Evolutionary conservation across 306 rosid genomes (phyloP), one percentile per base, ranked within the genome.

Genomic region (Cucurbita ficifolia): DNA sequence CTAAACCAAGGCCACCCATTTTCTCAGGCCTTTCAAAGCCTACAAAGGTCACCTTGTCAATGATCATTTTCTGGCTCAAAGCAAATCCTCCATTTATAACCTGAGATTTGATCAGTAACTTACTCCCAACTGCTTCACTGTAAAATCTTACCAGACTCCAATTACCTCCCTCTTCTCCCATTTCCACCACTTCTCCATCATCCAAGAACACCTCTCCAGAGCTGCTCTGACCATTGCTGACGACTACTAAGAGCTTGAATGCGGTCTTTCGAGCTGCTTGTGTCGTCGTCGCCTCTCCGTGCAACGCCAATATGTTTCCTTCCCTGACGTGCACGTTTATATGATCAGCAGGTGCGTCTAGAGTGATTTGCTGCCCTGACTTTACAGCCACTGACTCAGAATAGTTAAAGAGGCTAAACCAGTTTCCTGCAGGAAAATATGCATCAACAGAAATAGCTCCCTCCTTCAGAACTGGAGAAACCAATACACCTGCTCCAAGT

Each of bases 381-480:
- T 68, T 22, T 21, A 77, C 80, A 38, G 38, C 86, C 50, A 88
- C 88, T 2, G 96, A 86, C 19, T 81, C 79, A 0, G 92, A 84
- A 59, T 79, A 21, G 76, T 93, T 86, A 59, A 90, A 93, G 77
- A 93, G 96, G 75, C 86, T 92, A 81, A 93, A 93, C 96, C 97
- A 90, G 67, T 72, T 88, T 83, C 98, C 97, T 36, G 80, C 65
- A 2, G 98, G 96, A 76, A 93, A 84, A 78, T 93, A 93, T 69
- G 96, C 96, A 79, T 82, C 62, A 10, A 93, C 90, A 3, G 89
- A 81, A 57, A 46, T 72, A 43, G 86, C 88, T 65, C 86, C 90
- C 3, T 86, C 69, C 48, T 77, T 62, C 54, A 93, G 67, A 8
- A 85, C 97, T 56, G 97, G 98, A 38, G 98, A 90, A 24, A 93